These are phyloP conservation scores for Kwoniella europaea DNA, from an alignment of 768 basidiomycete species.

Conservation along the genomic window DNA sequence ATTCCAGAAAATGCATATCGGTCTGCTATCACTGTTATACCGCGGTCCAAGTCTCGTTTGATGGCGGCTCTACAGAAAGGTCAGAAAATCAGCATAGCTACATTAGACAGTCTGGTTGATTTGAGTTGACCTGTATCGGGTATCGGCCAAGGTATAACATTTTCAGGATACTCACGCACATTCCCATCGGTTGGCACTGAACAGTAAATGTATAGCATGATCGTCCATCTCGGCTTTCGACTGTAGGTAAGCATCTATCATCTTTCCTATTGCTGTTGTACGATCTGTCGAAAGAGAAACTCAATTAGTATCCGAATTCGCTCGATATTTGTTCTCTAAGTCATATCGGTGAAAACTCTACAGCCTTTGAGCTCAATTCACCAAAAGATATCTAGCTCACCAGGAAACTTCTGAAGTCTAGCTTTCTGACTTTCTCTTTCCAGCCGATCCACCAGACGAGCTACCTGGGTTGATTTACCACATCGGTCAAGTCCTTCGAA, in stretches of 20 bases:
- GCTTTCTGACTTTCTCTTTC: conserved; percentile 61
- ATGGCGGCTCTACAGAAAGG: conserved; percentile 60
- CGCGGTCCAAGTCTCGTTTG: conserved; percentile 65
- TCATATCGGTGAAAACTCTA: no score
- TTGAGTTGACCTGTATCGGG: background rate
- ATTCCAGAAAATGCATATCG: conserved; percentile 96
- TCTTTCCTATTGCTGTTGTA: conserved; percentile 84
- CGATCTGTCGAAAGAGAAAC: conserved; percentile 68
- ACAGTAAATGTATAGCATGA: conserved; percentile 86
- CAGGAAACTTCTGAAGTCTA: conserved; percentile 83
- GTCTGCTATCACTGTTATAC: conserved; percentile 82
- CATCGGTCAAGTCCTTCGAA: conserved; percentile 95
- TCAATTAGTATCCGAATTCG: background rate
- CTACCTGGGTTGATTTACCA: conserved; percentile 89
- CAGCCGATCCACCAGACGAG: conserved; percentile 66
- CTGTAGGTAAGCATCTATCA: conserved; percentile 90
- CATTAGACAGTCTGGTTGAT: background rate
- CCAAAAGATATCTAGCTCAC: conserved; percentile 60
- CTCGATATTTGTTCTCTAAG: background rate
- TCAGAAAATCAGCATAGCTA: background rate
- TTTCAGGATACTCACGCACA: conserved; percentile 67
- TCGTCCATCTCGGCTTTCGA: conserved; percentile 87
- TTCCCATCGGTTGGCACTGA: conserved; percentile 98
- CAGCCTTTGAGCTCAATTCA: background rate
- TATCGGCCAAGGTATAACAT: no score